phyloP scores from a whole-genome alignment of 352 stramenopile genomes.

The Phytophthora pini region DNA sequence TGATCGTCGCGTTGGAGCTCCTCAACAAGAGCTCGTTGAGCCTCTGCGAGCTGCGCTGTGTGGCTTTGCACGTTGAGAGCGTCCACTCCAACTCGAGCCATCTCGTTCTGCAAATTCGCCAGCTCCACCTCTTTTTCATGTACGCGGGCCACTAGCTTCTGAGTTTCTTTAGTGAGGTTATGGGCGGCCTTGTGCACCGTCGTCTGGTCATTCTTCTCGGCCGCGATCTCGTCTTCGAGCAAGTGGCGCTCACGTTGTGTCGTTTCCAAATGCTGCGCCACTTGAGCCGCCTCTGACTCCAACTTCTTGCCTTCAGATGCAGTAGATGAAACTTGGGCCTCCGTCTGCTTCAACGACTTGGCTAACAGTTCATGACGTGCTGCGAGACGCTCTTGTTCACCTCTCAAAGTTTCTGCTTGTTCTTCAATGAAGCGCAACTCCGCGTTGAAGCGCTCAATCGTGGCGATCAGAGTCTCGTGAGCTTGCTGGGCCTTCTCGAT shows the following conservation, averaged over 20 bases:
- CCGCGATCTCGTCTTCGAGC: constrained; percentile 86
- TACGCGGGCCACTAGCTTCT: constrained; percentile 70
- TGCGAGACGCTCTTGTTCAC: constrained; percentile 77
- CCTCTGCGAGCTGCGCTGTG: constrained; percentile 87
- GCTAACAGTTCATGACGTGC: constrained; percentile 89
- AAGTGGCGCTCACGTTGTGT: constrained; percentile 90
- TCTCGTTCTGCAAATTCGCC: constrained; percentile 92
- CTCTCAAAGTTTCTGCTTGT: constrained; percentile 57
- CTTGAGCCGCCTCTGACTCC: constrained; percentile 67
- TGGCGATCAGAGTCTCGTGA: constrained; percentile 86
- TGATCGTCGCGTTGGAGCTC: constrained; percentile 92
- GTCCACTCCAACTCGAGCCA: constrained; percentile 92
- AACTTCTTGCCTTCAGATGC: constrained; percentile 69
- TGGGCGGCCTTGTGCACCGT: constrained; percentile 92
- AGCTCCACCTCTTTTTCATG: constrained; percentile 92
- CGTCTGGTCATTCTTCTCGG: constrained; percentile 86
- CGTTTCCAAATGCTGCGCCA: constrained; percentile 80
- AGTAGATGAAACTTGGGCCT: constrained; percentile 80
- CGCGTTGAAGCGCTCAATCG: constrained; percentile 87
- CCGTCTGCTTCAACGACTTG: constrained; percentile 89
- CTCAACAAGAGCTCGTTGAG: constrained; percentile 71
- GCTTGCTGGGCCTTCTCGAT: constrained; percentile 82
- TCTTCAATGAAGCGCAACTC: constrained; percentile 81
- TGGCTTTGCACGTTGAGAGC: constrained; percentile 93
- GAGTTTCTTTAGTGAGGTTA: constrained; percentile 90